Base-by-base conservation (phyloP, 805 yeast genomes). In the Pichia californica region DNA sequence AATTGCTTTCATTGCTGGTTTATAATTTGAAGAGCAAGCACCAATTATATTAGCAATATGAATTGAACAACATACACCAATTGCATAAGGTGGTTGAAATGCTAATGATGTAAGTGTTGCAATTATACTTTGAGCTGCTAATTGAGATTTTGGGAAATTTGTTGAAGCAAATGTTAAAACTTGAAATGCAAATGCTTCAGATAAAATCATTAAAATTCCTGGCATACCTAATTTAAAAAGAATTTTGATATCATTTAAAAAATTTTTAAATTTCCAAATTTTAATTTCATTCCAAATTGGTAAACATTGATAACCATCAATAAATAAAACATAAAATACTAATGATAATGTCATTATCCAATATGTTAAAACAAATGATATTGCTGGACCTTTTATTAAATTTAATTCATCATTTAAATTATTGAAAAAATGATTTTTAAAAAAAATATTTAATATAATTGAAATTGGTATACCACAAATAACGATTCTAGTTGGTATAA, bases 241-340 rank as follows among this genome's bases (percentile, higher is more conserved):
- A 32, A 59, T 61, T 4, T 52, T 43, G 7, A 15, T 13, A 11
- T 31, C 13, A 7, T 32, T 19, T 0, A 33, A 3, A 14, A 27
- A 20, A 14, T 27, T 15, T n/a, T 7, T 6, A 13, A 28, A 30
- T 3, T n/a, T 30, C 79, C 79, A 74, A 8, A 44, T 49, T 11
- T 36, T 40, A 5, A 54, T 21, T n/a, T 35, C 39, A 10, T 28
- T 15, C 4, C 20, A 19, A 7, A 49, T 47, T n/a, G 58, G 57
- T 88, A 88, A 82, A 53, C 91, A 83, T 52, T 74, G 73, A 36
- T 66, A 66, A 4, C 88, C 89, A 53, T 82, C 85, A 30, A 81
- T 59, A 40, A 67, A 68, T 4, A 69, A 48, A 2, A 76, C 79
- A 57, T 84, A 86, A 1, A 63, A 47, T 29, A 78, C 53, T 40